Evolutionary conservation across 169 alveolate genomes (phyloP).

Genomic region (Plasmodium ovale): DNA sequence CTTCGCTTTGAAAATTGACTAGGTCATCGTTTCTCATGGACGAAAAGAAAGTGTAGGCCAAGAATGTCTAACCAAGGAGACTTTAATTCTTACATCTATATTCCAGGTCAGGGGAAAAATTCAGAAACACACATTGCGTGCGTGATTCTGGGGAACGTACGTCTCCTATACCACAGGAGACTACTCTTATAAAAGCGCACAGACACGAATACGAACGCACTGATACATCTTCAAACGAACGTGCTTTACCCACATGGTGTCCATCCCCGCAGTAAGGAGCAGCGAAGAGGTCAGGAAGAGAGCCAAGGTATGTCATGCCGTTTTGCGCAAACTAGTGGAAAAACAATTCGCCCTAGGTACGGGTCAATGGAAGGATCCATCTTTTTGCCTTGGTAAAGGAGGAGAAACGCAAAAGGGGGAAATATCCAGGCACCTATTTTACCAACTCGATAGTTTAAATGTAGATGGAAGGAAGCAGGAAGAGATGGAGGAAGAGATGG

Average conservation of each 20-base stretch:
- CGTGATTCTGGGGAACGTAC: no score
- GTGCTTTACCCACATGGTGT: neutral
- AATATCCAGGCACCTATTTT: conserved; percentile 27
- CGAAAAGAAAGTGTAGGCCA: neutral
- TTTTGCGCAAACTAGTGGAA: conserved; percentile 32
- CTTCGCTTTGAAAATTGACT: no score
- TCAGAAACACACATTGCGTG: no score
- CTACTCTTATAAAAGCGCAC: no score
- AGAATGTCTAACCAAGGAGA: conserved; percentile 15
- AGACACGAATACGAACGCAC: no score
- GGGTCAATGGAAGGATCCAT: neutral
- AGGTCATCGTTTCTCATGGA: no score
- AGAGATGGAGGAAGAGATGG: neutral
- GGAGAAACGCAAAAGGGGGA: conserved; percentile 19
- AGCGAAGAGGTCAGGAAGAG: conserved; percentile 12
- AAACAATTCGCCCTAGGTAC: neutral
- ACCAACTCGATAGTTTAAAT: conserved; percentile 52
- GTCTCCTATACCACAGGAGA: no score
- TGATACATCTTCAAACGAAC: neutral
- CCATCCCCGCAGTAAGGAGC: conserved; percentile 20
- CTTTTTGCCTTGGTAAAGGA: neutral
- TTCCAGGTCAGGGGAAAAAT: conserved; percentile 54
- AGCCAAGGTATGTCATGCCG: conserved; percentile 16
- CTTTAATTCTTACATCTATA: conserved; percentile 3
- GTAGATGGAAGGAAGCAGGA: neutral